Percentiles rank a stretch among this genome's conserved stretches.
phyloP scores from a whole-genome alignment of 306 rosid species.

The Elaeagnus macrophylla region DNA sequence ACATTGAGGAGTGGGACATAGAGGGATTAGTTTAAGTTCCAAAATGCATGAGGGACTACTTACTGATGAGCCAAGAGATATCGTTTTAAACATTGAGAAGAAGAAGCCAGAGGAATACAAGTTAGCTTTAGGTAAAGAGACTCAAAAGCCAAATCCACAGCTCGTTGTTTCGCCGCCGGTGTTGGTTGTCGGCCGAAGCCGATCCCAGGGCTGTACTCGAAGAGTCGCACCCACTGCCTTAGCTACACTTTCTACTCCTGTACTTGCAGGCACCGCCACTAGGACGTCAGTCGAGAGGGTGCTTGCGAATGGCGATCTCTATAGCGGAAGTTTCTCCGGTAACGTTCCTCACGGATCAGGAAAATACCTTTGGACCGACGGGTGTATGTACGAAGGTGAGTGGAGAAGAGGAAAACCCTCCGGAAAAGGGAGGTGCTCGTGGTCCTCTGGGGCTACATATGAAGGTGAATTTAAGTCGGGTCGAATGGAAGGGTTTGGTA shows the following conservation, averaged over 20 bases:
- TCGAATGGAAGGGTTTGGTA: constrained; percentile 80
- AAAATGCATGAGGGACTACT: constrained; percentile 67
- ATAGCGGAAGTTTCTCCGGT: constrained; percentile 66
- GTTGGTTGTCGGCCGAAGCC: constrained; percentile 27
- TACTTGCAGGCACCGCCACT: background rate
- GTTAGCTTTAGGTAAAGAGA: constrained; percentile 10
- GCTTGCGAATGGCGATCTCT: constrained; percentile 82
- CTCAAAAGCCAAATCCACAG: constrained; percentile 11
- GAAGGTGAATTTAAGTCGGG: constrained; percentile 92
- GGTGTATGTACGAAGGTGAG: constrained; percentile 89
- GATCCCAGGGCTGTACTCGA: constrained; percentile 56
- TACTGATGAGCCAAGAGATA: constrained; percentile 26
- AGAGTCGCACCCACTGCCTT: constrained; percentile 39
- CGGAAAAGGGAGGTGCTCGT: constrained; percentile 80
- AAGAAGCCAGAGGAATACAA: constrained; percentile 34
- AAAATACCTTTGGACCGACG: constrained; percentile 80
- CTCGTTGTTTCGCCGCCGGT: constrained; percentile 24
- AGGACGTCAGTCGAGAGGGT: constrained; percentile 24
- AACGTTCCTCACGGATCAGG: constrained; percentile 77
- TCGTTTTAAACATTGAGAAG: constrained; percentile 35
- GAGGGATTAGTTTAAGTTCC: constrained; percentile 9
- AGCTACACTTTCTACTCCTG: background rate
- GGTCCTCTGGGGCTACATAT: constrained; percentile 93
- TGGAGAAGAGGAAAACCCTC: constrained; percentile 90
- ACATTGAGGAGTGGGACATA: background rate